Percentiles rank a stretch among this genome's conserved stretches.
Conservation (phyloP, 2,329 filamentous ascomycete species). For the Incumbomyces delicatus region DNA sequence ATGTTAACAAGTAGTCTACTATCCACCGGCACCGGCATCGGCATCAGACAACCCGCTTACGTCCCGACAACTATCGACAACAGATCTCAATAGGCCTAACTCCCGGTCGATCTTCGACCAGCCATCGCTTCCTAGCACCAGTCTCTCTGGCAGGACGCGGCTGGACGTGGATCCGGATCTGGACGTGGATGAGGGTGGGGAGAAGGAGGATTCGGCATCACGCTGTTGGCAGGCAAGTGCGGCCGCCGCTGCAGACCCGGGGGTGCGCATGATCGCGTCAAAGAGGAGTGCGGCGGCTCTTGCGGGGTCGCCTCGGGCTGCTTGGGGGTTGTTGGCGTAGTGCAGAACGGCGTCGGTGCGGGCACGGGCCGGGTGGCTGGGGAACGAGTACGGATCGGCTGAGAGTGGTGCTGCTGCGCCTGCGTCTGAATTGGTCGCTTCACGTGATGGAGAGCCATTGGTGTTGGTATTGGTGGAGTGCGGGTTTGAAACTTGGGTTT, state of each 20-base stretch:
- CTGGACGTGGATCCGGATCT: no score
- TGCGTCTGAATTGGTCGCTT: no score
- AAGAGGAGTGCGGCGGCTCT: constrained; percentile 31
- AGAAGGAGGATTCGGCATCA: no score
- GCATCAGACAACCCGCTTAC: neutral
- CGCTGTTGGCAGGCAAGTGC: neutral
- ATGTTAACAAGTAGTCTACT: no score
- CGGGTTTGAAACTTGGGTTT: no score
- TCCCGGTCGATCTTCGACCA: neutral
- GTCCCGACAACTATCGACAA: neutral
- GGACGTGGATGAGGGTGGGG: no score
- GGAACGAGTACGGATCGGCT: constrained; percentile 5
- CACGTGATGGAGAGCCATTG: no score
- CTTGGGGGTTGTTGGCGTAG: constrained; percentile 4
- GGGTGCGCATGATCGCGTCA: constrained; percentile 22
- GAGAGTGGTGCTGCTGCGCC: no score
- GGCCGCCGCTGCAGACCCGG: neutral
- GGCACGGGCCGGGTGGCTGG: constrained; percentile 9
- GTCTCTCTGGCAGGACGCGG: neutral
- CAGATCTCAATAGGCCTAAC: neutral
- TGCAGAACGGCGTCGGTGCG: constrained; percentile 1
- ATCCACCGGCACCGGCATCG: neutral
- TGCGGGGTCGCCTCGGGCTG: constrained; percentile 25
- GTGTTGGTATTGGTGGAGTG: no score
- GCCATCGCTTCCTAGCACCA: constrained; percentile 2